Percentiles rank a stretch among this genome's conserved stretches.
Conservation (phyloP, 768 basidiomycete species). For the Crepidotus variabilis region DNA sequence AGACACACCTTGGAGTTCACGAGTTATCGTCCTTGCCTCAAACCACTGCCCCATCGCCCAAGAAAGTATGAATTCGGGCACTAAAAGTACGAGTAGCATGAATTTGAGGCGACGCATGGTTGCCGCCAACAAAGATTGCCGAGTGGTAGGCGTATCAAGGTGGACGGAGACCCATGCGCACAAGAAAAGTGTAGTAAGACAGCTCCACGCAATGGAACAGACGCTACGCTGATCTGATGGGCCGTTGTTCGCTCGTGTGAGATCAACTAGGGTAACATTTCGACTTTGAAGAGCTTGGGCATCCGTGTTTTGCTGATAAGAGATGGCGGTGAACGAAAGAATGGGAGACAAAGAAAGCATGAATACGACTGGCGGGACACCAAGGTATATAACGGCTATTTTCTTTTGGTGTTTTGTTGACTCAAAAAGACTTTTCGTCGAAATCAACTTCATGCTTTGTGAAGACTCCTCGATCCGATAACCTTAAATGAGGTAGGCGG, state of each 20-base stretch:
- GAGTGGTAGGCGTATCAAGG: background rate
- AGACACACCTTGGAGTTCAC: background rate
- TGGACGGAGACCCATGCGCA: slow-evolving; percentile 2
- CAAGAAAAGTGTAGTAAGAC: background rate
- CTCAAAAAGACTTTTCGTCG: too few species aligned
- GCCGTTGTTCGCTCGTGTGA: background rate
- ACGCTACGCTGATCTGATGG: background rate
- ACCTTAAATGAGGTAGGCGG: too few species aligned
- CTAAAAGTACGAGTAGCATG: background rate
- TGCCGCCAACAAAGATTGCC: background rate
- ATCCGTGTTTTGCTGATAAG: too few species aligned
- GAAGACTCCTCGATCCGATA: too few species aligned
- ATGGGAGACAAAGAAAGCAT: too few species aligned
- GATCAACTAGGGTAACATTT: background rate
- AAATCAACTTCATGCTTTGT: too few species aligned
- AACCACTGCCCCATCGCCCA: slow-evolving; percentile 4
- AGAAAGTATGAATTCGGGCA: background rate
- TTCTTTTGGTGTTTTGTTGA: too few species aligned
- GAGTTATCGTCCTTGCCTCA: background rate
- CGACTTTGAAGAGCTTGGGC: too few species aligned
- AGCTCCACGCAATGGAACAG: background rate
- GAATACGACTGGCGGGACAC: too few species aligned
- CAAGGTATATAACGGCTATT: too few species aligned
- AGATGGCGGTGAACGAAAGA: too few species aligned
- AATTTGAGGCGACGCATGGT: background rate